Base-by-base conservation (phyloP, 2,329 filamentous ascomycete genomes). In the Fusarium lateritium region DNA sequence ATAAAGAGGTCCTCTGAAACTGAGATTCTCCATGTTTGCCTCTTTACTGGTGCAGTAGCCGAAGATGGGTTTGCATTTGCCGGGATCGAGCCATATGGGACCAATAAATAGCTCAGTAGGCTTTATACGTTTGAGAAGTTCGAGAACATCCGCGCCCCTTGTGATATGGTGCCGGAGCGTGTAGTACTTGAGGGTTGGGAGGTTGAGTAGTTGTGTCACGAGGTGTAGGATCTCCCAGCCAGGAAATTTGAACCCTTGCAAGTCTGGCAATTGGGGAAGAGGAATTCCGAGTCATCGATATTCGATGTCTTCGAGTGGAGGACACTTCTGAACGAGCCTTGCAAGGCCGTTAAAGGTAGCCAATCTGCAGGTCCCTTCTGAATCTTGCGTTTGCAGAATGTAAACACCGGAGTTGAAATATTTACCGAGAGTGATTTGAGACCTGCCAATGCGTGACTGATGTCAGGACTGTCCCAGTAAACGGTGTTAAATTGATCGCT, bases 231-330 rank as follows among this genome's bases (percentile, higher is more conserved):
- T 47, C 36, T 56, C 56, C 50, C 26, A 40, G 28, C 13, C 19
- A 8, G 21, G 26, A 9, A 53, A 52, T 1, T 24, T 17, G 15
- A 57, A 51, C 6, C 17, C 40, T 19, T 31, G n/a, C 6, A 58
- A 13, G 1, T 31, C 22, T 2, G 19, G 9, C 14, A 54, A 3
- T 4, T 26, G 26, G 8, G 24, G 39, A 4, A 44, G 15, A 13
- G 33, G 31, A 22, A 47, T 49, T 0, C 14, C 21, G 2, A 56
- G 22, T 11, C 21, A 31, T 4, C 19, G 31, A 4, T 49, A 31
- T 10, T 43, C 38, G 19, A 61, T 38, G 11, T 49, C 24, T n/a
- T 50, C 24, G 8, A 56, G 52, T 5, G 15, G 38, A 19, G 52
- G 44, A 14, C 44, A 40, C 10, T 49, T 31, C 4, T 7, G 31